Base-by-base conservation (phyloP, 371 early-diverging fungal species). In the Syncephalastrum contaminatum region DNA sequence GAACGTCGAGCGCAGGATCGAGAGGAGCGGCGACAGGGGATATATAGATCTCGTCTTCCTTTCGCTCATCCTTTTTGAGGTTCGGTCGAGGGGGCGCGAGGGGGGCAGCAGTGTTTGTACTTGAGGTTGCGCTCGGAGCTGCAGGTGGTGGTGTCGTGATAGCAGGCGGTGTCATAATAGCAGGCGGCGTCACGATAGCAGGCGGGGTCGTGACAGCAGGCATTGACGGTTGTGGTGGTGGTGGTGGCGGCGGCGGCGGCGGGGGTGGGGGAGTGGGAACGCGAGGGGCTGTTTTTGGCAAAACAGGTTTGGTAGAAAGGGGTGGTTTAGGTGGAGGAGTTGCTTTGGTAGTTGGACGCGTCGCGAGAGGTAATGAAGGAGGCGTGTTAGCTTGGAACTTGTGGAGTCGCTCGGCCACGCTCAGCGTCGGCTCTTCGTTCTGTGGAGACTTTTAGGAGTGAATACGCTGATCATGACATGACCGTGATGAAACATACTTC, bases 1-100 rank as follows among this genome's bases (percentile, higher is more conserved):
- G 49, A 25, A 51, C 60, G 41, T 77, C 77, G 41, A 73, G 21
- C 1, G 73, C 77, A 30, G 77, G 77, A 47, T 77, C 74, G 10
- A 73, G 58, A 8, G 65, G 65, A 20, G 65, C 60, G 15, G 65
- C 60, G 8, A 64, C 56, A 45, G 65, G 54, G 4, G 65, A 60
- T 15, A 59, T 64, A 25, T 60, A 53, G 4, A 60, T 57, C 16
- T 64, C 59, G 15, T 27, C 30, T 18, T 58, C 41, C 39, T 51
- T 7, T 51, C 19, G n/a, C 10, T 22, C 18, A 47, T 49, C 20
- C 15, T 25, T 43, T 22, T 53, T 49, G 44, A 56, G 25, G 44
- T 58, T 58, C 12, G 63, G 53, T 6, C 51, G 57, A 18, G 57
- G 56, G 10, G 65, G 65, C 24, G 48, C 56, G 13, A 56, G 41